Evolutionary conservation across 2,329 filamentous ascomycete species (phyloP).

Genomic region (Microcera coccophila): DNA sequence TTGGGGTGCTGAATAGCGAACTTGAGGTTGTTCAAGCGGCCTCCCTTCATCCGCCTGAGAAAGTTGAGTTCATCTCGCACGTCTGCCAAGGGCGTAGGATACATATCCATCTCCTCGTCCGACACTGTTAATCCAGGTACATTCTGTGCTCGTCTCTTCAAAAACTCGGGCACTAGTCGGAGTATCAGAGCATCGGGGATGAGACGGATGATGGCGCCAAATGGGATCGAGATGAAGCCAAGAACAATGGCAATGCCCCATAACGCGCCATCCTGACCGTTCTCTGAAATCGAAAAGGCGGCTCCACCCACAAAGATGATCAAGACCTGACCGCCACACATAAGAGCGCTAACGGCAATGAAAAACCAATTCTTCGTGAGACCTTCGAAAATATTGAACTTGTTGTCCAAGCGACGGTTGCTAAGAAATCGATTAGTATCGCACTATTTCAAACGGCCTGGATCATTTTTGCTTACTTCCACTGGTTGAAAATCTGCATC

Average conservation of each 20-base stretch:
- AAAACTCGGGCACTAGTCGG: slow-evolving; percentile 48
- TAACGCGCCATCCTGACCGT: slow-evolving; percentile 64
- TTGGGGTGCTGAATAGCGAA: slow-evolving; percentile 74
- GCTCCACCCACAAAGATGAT: slow-evolving; percentile 83
- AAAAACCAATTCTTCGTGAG: slow-evolving; percentile 85
- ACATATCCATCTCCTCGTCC: slow-evolving; percentile 64
- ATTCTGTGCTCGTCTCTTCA: slow-evolving; percentile 47
- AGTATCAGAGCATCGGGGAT: slow-evolving; percentile 70
- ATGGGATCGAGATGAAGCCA: slow-evolving; percentile 77
- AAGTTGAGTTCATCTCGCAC: slow-evolving; percentile 78
- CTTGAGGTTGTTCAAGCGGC: slow-evolving; percentile 74
- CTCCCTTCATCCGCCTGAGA: slow-evolving; percentile 75
- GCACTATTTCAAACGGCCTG: not conserved
- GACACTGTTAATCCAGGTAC: slow-evolving; percentile 57
- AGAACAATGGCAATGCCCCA: slow-evolving; percentile 87
- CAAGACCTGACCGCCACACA: slow-evolving; percentile 84
- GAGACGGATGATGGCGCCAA: slow-evolving; percentile 75
- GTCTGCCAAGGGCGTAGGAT: slow-evolving; percentile 68
- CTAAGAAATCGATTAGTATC: slow-evolving; percentile 34
- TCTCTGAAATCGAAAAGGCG: slow-evolving; percentile 68
- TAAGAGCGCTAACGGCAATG: slow-evolving; percentile 75
- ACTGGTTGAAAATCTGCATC: slow-evolving; percentile 99
- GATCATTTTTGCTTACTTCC: slow-evolving; percentile 64
- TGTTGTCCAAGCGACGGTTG: slow-evolving; percentile 90
- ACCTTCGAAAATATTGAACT: slow-evolving; percentile 93